These are phyloP conservation scores for Coix lacrymajobi DNA, from an alignment of 176 grass and related monocot genomes.

Conservation along the genomic window DNA sequence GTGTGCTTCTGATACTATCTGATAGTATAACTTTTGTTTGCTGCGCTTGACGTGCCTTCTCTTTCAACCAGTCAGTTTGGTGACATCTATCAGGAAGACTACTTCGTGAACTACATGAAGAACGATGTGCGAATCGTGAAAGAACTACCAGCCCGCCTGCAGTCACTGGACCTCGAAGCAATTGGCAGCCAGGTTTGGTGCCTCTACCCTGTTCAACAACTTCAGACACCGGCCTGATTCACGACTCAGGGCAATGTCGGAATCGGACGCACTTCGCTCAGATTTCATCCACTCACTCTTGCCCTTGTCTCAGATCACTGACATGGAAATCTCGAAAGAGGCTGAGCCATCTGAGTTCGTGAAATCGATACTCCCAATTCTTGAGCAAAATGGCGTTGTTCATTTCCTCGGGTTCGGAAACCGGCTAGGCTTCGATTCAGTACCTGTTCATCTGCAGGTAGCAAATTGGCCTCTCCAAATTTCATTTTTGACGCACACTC, in stretches of 20 bases:
- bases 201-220: not conserved
- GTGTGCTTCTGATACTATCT: not conserved
- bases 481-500: not conserved
- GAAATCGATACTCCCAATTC: slow-evolving; percentile 55
- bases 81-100: slow-evolving; percentile 93
- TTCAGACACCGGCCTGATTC: not conserved
- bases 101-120: slow-evolving; percentile 86
- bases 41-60: not conserved
- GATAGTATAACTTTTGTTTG: not conserved
- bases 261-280: not conserved
- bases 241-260: not conserved
- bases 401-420: slow-evolving; percentile 98
- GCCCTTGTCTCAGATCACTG: slow-evolving; percentile 53
- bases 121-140: slow-evolving; percentile 73
- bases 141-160: slow-evolving; percentile 69
- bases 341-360: slow-evolving; percentile 71
- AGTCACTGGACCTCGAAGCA: slow-evolving; percentile 57
- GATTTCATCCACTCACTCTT: not conserved
- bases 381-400: slow-evolving; percentile 50
- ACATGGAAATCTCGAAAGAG: slow-evolving; percentile 86
- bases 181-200: slow-evolving; percentile 89
- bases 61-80: slow-evolving; percentile 72
- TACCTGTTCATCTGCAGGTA: slow-evolving; percentile 81
- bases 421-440: slow-evolving; percentile 85
- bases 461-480: not conserved